Conservation (phyloP, 2,329 filamentous ascomycete species). For the Raffaelea albimanens region DNA sequence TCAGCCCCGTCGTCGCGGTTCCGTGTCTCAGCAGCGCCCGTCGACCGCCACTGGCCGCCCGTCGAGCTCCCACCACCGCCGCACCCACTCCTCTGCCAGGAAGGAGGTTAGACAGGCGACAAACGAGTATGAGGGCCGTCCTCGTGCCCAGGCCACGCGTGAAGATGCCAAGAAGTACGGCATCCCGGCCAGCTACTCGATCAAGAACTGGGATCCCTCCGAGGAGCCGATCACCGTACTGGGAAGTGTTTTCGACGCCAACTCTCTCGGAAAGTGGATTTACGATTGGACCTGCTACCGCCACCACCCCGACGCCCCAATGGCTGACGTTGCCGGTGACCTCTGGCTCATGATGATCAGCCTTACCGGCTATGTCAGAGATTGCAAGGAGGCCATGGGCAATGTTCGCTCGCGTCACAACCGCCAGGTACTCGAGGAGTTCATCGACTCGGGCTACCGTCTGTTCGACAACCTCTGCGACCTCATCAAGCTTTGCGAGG, state of each 20-base stretch:
- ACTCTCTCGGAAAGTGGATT: slow-evolving; percentile 97
- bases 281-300: slow-evolving; percentile 98
- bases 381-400: slow-evolving; percentile 67
- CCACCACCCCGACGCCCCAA: slow-evolving; percentile 70
- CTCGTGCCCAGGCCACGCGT: slow-evolving; percentile 43
- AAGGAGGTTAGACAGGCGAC: background rate
- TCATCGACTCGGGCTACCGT: slow-evolving; percentile 79
- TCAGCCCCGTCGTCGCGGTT: slow-evolving; percentile 37
- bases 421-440: slow-evolving; percentile 76
- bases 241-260: slow-evolving; percentile 93
- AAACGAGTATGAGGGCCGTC: slow-evolving; percentile 10
- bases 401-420: slow-evolving; percentile 65
- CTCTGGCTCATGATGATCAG: slow-evolving; percentile 94
- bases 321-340: slow-evolving; percentile 86
- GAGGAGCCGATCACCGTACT: slow-evolving; percentile 91
- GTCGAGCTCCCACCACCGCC: slow-evolving; percentile 26
- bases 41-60: slow-evolving; percentile 37
- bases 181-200: slow-evolving; percentile 83
- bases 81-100: slow-evolving; percentile 13
- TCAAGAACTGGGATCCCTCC: slow-evolving; percentile 96
- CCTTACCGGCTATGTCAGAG: slow-evolving; percentile 86
- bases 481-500: slow-evolving; percentile 83
- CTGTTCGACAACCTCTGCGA: slow-evolving; percentile 77
- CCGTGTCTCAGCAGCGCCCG: slow-evolving; percentile 40
- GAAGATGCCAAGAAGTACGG: slow-evolving; percentile 53